These are phyloP conservation scores for Gossypium australe DNA, from an alignment of 345 rosid species.

Conservation along the genomic window DNA sequence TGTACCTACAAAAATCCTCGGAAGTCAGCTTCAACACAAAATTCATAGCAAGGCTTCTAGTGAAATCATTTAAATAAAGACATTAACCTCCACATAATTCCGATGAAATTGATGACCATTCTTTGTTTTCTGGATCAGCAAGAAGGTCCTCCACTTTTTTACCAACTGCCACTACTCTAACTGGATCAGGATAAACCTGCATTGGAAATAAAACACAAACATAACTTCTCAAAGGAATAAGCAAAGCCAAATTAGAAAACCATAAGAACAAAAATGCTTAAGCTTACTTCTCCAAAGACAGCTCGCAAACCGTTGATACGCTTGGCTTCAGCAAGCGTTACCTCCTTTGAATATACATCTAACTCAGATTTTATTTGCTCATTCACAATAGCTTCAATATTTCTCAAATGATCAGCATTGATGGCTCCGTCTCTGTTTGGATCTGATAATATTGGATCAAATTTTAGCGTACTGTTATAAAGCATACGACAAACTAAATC, in stretches of 20 bases:
- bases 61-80: constrained; percentile 5
- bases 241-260: constrained; percentile 13
- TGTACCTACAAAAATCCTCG: constrained; percentile 48
- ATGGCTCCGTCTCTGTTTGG: constrained; percentile 67
- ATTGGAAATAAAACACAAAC: constrained; percentile 12
- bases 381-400: constrained; percentile 80
- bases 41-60: constrained; percentile 11
- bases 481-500: background rate
- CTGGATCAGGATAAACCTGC: constrained; percentile 95
- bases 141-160: constrained; percentile 70
- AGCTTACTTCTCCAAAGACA: constrained; percentile 93
- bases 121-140: constrained; percentile 74
- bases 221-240: background rate
- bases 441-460: constrained; percentile 13
- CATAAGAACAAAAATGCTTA: constrained; percentile 11
- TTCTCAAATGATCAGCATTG: constrained; percentile 67
- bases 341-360: constrained; percentile 78
- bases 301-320: constrained; percentile 78
- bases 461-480: constrained; percentile 10
- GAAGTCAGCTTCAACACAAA: constrained; percentile 20
- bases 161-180: constrained; percentile 91
- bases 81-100: constrained; percentile 93
- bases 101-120: constrained; percentile 70
- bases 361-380: constrained; percentile 81
- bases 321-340: constrained; percentile 73